phyloP scores from a whole-genome alignment of 2,329 filamentous ascomycete species.

The Trichoderma atroviride region DNA sequence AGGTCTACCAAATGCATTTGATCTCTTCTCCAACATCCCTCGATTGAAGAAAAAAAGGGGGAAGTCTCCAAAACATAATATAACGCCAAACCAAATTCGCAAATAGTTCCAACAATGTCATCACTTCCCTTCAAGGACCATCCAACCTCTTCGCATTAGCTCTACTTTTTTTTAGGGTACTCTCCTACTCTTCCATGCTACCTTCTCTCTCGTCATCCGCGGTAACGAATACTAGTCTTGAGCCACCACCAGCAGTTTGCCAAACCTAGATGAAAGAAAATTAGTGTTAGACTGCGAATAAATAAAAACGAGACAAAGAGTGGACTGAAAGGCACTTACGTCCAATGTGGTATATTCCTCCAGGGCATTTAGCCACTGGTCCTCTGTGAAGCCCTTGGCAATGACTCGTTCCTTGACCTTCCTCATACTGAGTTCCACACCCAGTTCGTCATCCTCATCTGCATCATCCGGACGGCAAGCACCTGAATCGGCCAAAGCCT shows the following conservation, averaged over 20 bases:
- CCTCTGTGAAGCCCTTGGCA: slow-evolving; percentile 94
- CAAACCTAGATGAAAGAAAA: slow-evolving; percentile 59
- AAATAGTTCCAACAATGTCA: slow-evolving; percentile 23
- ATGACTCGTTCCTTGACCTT: slow-evolving; percentile 89
- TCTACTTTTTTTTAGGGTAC: not conserved
- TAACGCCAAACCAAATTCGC: slow-evolving; percentile 39
- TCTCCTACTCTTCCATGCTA: slow-evolving; percentile 47
- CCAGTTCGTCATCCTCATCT: slow-evolving; percentile 56
- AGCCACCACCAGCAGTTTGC: slow-evolving; percentile 74
- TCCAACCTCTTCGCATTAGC: not conserved
- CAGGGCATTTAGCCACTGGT: slow-evolving; percentile 84
- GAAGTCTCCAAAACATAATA: slow-evolving; percentile 27
- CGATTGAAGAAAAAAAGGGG: not conserved
- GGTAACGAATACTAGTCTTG: slow-evolving; percentile 71
- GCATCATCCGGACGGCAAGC: slow-evolving; percentile 75
- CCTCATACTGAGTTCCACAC: slow-evolving; percentile 77
- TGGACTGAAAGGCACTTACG: slow-evolving; percentile 62
- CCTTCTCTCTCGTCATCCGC: slow-evolving; percentile 54
- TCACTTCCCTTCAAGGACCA: slow-evolving; percentile 4
- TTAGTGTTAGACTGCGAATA: slow-evolving; percentile 3
- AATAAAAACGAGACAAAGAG: not conserved
- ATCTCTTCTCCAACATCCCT: slow-evolving; percentile 6
- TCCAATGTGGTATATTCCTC: slow-evolving; percentile 87
- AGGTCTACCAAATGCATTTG: slow-evolving; percentile 25
- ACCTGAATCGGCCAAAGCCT: slow-evolving; percentile 81